Base-by-base conservation (phyloP, 2,329 filamentous ascomycete genomes). In the Cladosporium sp. region DNA sequence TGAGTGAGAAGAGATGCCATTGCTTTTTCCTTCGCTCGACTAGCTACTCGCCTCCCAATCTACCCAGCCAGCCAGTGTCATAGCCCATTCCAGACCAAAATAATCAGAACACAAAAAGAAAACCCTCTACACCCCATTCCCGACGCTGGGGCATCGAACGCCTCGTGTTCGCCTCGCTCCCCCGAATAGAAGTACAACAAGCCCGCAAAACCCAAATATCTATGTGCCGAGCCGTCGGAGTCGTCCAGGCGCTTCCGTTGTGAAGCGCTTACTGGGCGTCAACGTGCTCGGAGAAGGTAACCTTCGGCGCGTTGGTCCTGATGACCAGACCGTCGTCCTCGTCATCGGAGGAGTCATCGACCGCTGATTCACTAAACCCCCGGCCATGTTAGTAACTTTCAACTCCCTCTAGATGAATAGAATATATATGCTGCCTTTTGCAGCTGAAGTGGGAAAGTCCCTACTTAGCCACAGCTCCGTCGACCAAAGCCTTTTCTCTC, bases 301-400 rank as follows among this genome's bases (percentile, higher is more conserved):
- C 49, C 34, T 34, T 52, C 33, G 42, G 35, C 9, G 42, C 40
- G 14, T 42, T 32, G 31, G 22, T 32, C 35, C 40, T 54, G 46
- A 54, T 54, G n/a, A 54, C 41, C 40, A 54, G 41, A 16, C 52
- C 52, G n/a, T 54, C 52, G 19, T 54, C 40, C 18, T 54, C 52
- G 16, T 54, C 46, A 14, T 52, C 37, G 9, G 19, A 44, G 13
- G 42, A 45, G 34, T 42, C 38, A 19, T 45, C 41, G 16, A 9
- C 10, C 19, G 18, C 49, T 4, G 33, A 18, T 13, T 16, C 42
- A 32, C 49, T 52, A 46, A 31, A 8, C 22, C 49, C 19, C 18
- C 28, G n/a, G 7, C 22, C 42, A 45, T 52, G 49, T 52, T 46
- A 52, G 49, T 52, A 52, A 32, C 33, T 16, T 52, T 52, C 49